Evolutionary conservation across 768 basidiomycete species (phyloP), one percentile per base, ranked within the genome.

Genomic region (Sarcodon sp.): DNA sequence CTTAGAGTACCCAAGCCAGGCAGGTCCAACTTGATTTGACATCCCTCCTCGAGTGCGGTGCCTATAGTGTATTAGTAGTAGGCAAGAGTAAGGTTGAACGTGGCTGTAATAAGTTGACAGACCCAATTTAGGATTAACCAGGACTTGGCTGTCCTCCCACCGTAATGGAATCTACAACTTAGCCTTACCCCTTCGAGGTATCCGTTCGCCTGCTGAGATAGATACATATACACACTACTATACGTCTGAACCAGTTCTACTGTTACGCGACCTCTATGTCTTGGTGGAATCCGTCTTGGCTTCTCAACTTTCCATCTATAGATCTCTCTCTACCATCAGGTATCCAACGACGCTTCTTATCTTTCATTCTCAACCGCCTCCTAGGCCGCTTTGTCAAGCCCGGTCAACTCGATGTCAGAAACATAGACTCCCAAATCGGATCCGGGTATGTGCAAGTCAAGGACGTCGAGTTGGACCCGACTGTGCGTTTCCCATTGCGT

Each of bases 361-460:
- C 91, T 1, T 97, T 91, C 61, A 66, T 90, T 46, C 73, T 97
- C 52, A 85, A 80, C 71, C 81, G 80, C 57, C 73, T 78, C 7
- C 68, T 97, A 0, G 93, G 93, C 9, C 85, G 84, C 59, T 73
- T 96, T 51, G 73, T 97, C 47, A 86, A 83, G 61, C 87, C 87
- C 8, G 92, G 89, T 12, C 91, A 92, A 57, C 76, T 96, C 49
- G 87, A 96, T 65, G 70, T 77, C 46, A 75, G 82, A 48, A 81
- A 89, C 65, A 83, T 96, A 56, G 89, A 94, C 56, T 86, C 89
- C 31, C 89, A 94, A 64, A 83, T 97, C 57, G 85, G 88, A n/a
- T 84, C 83, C 37, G 93, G 93, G 13, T 83, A 76, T 60, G 79
- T 96, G 4, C 87, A 91, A 63, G 75, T 97, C 35, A 82, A 82